Conservation (phyloP, 495 filamentous ascomycete genomes). For the Neurospora tetraspora region DNA sequence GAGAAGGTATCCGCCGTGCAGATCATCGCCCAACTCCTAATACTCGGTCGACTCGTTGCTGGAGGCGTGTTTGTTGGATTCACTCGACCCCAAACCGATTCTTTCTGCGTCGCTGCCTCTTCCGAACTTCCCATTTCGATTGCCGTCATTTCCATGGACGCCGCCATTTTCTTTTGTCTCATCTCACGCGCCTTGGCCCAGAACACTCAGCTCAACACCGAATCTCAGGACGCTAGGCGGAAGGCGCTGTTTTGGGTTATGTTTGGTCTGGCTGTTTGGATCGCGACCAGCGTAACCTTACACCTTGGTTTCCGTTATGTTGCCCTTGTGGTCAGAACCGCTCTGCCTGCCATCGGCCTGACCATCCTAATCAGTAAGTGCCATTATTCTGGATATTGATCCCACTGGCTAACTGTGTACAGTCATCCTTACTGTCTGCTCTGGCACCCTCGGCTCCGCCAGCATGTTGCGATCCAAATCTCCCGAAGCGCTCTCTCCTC, state of each 20-base stretch:
- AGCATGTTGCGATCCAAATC: constrained; percentile 9
- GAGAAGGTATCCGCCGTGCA: constrained; percentile 17
- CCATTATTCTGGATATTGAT: background rate
- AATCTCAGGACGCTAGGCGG: constrained; percentile 12
- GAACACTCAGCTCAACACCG: constrained; percentile 1
- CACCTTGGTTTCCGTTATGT: constrained; percentile 34
- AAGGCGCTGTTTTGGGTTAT: constrained; percentile 31
- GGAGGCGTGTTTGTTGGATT: constrained; percentile 42
- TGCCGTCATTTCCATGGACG: constrained; percentile 34
- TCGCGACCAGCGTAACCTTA: constrained; percentile 37
- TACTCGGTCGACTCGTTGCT: constrained; percentile 35
- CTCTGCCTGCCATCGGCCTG: constrained; percentile 39
- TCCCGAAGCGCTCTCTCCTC: constrained; percentile 22
- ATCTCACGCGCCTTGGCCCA: constrained; percentile 23
- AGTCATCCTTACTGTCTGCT: constrained; percentile 21
- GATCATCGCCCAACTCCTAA: constrained; percentile 30
- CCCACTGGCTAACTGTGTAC: constrained; percentile 1
- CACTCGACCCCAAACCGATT: constrained; percentile 36
- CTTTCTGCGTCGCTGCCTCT: constrained; percentile 38
- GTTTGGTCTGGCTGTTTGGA: constrained; percentile 39
- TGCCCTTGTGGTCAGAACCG: constrained; percentile 34
- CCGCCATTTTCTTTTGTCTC: constrained; percentile 32
- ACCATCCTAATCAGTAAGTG: constrained; percentile 37
- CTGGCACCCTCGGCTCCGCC: constrained; percentile 10
- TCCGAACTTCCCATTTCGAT: constrained; percentile 34